phyloP scores from a whole-genome alignment of 345 rosid genomes.

The Populus ilicifolia region DNA sequence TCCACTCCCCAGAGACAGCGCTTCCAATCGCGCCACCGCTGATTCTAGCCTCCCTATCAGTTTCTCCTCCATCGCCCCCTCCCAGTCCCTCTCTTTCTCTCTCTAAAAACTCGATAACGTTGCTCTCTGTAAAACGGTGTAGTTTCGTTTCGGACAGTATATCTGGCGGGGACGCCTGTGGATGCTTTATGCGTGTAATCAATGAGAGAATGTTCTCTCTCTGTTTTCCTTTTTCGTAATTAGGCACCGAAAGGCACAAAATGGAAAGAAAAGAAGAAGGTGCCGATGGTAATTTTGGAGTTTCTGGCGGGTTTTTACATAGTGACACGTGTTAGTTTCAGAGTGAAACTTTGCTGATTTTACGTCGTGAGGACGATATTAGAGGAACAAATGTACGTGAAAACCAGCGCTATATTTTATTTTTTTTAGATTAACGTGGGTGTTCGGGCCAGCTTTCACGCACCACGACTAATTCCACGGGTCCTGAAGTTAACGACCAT shows the following conservation, averaged over 20 bases:
- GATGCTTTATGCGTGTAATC: background rate
- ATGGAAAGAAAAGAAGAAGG: background rate
- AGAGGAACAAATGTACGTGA: background rate
- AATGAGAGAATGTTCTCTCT: background rate
- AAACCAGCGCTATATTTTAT: too few species aligned
- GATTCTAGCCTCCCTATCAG: conserved; percentile 71
- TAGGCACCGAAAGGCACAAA: conserved; percentile 14
- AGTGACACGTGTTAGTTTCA: conserved; percentile 35
- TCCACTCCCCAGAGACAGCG: conserved; percentile 37
- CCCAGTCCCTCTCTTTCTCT: background rate
- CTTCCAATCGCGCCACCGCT: conserved; percentile 74
- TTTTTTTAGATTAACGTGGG: too few species aligned
- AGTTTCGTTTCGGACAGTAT: background rate
- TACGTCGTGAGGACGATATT: background rate
- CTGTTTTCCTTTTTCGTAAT: background rate
- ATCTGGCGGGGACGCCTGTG: conserved; percentile 13
- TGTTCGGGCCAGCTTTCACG: too few species aligned
- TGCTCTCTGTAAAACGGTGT: background rate
- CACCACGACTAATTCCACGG: too few species aligned
- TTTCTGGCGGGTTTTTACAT: conserved; percentile 11
- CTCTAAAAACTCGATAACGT: too few species aligned
- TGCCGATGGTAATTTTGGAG: conserved; percentile 9
- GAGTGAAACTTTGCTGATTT: conserved; percentile 17
- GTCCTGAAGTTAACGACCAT: too few species aligned
- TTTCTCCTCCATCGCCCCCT: conserved; percentile 59